Conservation (phyloP, 139 green algal genomes). For the Micractinium sp. region DNA sequence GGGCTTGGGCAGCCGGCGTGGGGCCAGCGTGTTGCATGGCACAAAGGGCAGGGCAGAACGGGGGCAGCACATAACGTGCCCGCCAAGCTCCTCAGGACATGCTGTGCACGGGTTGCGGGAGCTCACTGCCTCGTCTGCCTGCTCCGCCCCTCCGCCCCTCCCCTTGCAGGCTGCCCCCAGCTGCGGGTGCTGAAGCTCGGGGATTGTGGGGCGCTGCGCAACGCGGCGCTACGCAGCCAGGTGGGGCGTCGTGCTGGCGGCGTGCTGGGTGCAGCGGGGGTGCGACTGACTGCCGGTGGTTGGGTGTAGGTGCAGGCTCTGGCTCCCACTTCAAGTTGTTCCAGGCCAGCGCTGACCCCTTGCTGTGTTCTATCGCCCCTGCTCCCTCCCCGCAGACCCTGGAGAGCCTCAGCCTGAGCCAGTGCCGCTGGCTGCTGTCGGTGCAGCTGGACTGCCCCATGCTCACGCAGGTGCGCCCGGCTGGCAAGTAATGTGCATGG, state of each 20-base stretch:
- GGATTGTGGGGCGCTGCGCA: slow-evolving; percentile 52
- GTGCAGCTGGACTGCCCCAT: slow-evolving; percentile 8
- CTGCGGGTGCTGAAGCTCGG: slow-evolving; percentile 51
- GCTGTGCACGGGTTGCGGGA: neutral
- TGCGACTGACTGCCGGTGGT: too few relatives aligned
- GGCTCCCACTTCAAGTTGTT: too few relatives aligned
- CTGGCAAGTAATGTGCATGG: neutral
- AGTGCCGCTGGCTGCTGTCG: slow-evolving; percentile 34
- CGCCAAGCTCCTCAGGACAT: neutral
- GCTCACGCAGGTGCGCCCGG: slow-evolving; percentile 3
- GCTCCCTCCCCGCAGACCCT: slow-evolving; percentile 43
- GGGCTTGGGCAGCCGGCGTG: neutral
- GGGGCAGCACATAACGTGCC: neutral
- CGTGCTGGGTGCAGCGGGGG: too few relatives aligned
- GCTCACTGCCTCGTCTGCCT: neutral
- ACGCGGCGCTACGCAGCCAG: slow-evolving; percentile 34
- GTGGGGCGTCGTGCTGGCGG: neutral
- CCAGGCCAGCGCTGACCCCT: neutral
- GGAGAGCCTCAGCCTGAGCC: slow-evolving; percentile 26
- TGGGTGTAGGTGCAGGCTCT: too few relatives aligned
- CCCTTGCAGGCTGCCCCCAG: slow-evolving; percentile 11
- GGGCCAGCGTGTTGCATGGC: neutral
- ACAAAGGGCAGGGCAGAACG: too few relatives aligned
- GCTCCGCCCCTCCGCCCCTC: neutral
- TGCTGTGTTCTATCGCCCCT: neutral